A percentile compares a stretch with the other conserved stretches of the same genome.
These are phyloP conservation scores for Limnanthes douglasii DNA, from an alignment of 345 rosid species.

Conservation along the genomic window DNA sequence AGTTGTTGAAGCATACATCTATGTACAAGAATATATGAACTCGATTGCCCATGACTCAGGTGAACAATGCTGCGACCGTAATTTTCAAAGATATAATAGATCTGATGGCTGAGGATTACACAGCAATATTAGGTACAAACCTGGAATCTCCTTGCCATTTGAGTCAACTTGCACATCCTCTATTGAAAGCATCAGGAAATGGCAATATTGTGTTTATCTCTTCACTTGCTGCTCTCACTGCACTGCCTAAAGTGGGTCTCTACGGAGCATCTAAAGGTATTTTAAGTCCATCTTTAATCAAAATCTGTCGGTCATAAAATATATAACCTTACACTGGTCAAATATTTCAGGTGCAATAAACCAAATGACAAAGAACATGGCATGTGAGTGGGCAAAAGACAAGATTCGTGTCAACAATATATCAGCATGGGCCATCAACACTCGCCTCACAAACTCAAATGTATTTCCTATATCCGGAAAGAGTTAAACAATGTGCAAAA, in stretches of 20 bases:
- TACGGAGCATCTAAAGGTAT: conserved; percentile 12
- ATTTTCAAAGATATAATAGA: no score
- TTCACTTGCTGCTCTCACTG: neutral
- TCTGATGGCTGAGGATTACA: conserved; percentile 5
- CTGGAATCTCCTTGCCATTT: conserved; percentile 6
- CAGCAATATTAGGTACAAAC: conserved; percentile 2
- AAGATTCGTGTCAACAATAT: conserved; percentile 27
- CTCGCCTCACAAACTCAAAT: conserved; percentile 10
- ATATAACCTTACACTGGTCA: no score
- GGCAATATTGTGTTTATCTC: conserved; percentile 9
- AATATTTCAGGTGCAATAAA: conserved; percentile 25
- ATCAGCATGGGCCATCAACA: conserved; percentile 22
- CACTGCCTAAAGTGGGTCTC: neutral
- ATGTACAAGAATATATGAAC: no score
- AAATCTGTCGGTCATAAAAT: no score
- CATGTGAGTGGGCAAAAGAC: conserved; percentile 50
- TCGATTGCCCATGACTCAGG: no score
- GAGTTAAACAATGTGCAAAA: no score
- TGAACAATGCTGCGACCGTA: no score
- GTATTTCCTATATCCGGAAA: neutral
- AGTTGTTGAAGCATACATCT: no score
- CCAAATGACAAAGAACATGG: conserved; percentile 28
- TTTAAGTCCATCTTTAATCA: no score
- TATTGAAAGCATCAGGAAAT: conserved; percentile 7
- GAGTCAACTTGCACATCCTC: conserved; percentile 8